These are phyloP conservation scores for Fusarium ambrosium DNA, from an alignment of 2,329 filamentous ascomycete species.

Conservation along the genomic window DNA sequence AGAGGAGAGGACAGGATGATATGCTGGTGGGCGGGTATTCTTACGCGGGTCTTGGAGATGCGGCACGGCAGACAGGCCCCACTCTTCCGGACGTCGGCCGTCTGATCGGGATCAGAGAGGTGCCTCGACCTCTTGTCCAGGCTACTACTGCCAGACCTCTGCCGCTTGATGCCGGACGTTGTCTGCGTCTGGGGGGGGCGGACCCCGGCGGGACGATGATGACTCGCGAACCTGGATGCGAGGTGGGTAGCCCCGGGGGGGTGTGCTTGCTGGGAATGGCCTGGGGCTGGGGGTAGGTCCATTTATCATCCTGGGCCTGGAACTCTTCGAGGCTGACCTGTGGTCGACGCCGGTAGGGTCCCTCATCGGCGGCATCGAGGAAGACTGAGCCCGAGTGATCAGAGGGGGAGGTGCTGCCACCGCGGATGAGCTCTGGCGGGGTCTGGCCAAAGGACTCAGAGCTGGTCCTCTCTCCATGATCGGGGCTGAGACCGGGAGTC, in stretches of 20 bases:
- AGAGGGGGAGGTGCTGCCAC: conserved; percentile 57
- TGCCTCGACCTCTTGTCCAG: conserved; percentile 55
- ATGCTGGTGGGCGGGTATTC: conserved; percentile 41
- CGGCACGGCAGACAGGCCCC: conserved; percentile 64
- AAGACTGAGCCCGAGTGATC: conserved; percentile 55
- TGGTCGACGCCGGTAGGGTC: conserved; percentile 42
- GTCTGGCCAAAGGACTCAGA: conserved; percentile 56
- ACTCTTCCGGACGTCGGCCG: conserved; percentile 63
- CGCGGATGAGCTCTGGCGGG: conserved; percentile 55
- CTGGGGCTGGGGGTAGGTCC: conserved; percentile 58
- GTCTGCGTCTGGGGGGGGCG: conserved; percentile 31
- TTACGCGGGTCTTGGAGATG: conserved; percentile 63
- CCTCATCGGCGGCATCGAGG: conserved; percentile 50
- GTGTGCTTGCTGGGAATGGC: conserved; percentile 50
- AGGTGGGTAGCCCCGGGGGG: conserved; percentile 49
- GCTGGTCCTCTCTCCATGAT: conserved; percentile 50
- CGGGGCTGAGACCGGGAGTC: conserved; percentile 51
- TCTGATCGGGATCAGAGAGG: conserved; percentile 58
- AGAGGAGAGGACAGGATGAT: conserved; percentile 19
- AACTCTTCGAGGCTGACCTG: conserved; percentile 52
- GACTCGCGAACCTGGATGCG: conserved; percentile 51
- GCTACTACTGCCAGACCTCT: conserved; percentile 49
- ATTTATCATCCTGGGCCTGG: conserved; percentile 56
- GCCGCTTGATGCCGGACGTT: conserved; percentile 52
- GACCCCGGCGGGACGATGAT: conserved; percentile 39